phyloP scores from a whole-genome alignment of 2,329 filamentous ascomycete species.

The Aspergillus sp. region DNA sequence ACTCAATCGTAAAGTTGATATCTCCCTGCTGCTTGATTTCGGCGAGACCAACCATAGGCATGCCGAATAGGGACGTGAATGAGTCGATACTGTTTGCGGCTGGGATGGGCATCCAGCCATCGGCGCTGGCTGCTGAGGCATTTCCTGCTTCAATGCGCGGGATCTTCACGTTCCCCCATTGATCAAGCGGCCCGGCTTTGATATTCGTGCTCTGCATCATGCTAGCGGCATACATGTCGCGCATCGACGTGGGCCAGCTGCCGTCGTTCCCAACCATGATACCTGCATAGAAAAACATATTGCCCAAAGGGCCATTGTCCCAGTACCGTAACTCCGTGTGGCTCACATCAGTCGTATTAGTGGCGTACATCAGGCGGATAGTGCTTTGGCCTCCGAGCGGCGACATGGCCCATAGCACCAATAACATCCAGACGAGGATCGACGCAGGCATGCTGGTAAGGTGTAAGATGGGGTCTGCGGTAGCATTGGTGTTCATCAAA shows the following conservation, averaged over 20 bases:
- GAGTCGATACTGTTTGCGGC: neutral
- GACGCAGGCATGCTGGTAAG: constrained; percentile 14
- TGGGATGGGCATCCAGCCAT: constrained; percentile 13
- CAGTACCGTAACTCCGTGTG: constrained; percentile 8
- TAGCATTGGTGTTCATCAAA: constrained; percentile 18
- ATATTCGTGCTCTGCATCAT: constrained; percentile 11
- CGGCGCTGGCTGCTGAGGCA: neutral
- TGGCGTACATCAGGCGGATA: constrained; percentile 11
- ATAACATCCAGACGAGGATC: constrained; percentile 5
- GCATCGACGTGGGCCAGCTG: constrained; percentile 11
- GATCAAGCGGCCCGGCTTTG: constrained; percentile 10
- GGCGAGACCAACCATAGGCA: constrained; percentile 3
- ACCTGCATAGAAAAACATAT: neutral
- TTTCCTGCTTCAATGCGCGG: constrained; percentile 16
- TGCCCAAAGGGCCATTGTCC: constrained; percentile 12
- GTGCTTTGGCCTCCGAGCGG: constrained; percentile 12
- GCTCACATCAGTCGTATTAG: constrained; percentile 6
- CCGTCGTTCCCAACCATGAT: constrained; percentile 14
- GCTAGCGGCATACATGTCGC: constrained; percentile 12
- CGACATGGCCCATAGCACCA: constrained; percentile 15
- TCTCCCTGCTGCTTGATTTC: constrained; percentile 1
- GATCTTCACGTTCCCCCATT: constrained; percentile 16
- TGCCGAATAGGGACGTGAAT: constrained; percentile 11
- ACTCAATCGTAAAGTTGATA: constrained; percentile 10
- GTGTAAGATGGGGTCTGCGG: constrained; percentile 12